A percentile compares a stretch with the other conserved stretches of the same genome.
phyloP scores from a whole-genome alignment of 352 stramenopile genomes.

The Phytophthora hybrid region DNA sequence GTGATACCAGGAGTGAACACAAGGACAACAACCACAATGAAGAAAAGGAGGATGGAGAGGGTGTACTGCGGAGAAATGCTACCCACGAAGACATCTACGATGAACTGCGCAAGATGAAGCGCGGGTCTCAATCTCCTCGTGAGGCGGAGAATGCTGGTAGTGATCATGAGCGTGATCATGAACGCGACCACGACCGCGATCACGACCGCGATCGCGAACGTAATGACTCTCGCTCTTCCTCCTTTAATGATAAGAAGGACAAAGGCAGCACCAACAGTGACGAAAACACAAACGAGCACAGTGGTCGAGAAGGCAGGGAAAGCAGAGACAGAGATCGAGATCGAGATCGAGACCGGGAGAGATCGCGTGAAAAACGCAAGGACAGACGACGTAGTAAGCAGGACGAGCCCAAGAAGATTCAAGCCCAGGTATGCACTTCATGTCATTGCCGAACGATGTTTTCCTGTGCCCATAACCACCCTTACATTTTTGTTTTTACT shows the following conservation, averaged over 20 bases:
- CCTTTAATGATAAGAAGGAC: conserved; percentile 36
- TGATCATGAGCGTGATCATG: conserved; percentile 11
- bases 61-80: conserved; percentile 29
- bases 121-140: conserved; percentile 35
- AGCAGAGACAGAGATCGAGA: conserved; percentile 17
- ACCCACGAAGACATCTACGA: conserved; percentile 64
- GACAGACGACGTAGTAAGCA: conserved; percentile 66
- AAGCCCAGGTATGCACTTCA: conserved; percentile 50
- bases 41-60: conserved; percentile 36
- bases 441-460: not conserved
- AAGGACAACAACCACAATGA: conserved; percentile 31
- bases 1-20: conserved; percentile 35
- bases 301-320: conserved; percentile 13
- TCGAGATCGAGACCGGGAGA: conserved; percentile 39
- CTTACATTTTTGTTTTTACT: not conserved
- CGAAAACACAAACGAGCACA: conserved; percentile 46
- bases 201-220: conserved; percentile 6
- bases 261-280: conserved; percentile 39
- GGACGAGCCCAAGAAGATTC: conserved; percentile 76
- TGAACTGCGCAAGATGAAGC: conserved; percentile 66
- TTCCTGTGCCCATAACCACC: not conserved
- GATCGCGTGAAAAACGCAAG: conserved; percentile 59
- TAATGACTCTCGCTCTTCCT: conserved; percentile 32
- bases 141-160: conserved; percentile 36
- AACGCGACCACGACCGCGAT: conserved; percentile 11